Conservation (phyloP, 2,329 filamentous ascomycete species). For the Fusarium napiforme region DNA sequence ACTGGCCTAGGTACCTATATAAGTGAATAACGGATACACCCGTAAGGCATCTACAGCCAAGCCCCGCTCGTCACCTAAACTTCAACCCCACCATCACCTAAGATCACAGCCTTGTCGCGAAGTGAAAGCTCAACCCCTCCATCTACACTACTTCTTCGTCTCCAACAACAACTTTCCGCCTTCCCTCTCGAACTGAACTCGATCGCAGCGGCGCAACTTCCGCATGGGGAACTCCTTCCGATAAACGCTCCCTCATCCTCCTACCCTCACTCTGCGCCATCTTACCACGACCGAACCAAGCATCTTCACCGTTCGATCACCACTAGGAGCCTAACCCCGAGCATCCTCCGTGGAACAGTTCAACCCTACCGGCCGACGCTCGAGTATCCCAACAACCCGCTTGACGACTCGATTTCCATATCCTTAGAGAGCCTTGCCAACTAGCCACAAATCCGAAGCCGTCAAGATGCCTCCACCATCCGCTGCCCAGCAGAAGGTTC, state of each 20-base stretch:
- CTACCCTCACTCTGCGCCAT: background rate
- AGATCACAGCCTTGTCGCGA: slow-evolving; percentile 45
- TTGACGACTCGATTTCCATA: background rate
- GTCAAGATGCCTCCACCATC: slow-evolving; percentile 52
- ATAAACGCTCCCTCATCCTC: background rate
- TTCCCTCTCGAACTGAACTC: slow-evolving; percentile 9
- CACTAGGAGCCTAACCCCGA: slow-evolving; percentile 1
- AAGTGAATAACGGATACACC: background rate
- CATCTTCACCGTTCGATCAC: slow-evolving; percentile 1
- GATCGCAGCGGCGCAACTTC: slow-evolving; percentile 10
- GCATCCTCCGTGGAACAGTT: slow-evolving; percentile 5
- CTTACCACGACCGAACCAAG: background rate
- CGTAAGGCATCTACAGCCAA: slow-evolving; percentile 17
- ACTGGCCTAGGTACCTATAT: no score
- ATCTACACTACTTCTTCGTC: slow-evolving; percentile 29
- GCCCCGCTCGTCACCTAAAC: slow-evolving; percentile 29
- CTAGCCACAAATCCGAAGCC: background rate
- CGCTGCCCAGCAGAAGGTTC: slow-evolving; percentile 53
- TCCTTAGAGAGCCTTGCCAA: background rate
- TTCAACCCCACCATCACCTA: slow-evolving; percentile 41
- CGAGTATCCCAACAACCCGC: background rate
- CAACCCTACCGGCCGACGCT: background rate
- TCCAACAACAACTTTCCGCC: slow-evolving; percentile 1
- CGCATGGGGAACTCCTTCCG: background rate
- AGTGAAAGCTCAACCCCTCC: slow-evolving; percentile 44